phyloP scores from a whole-genome alignment of 2,329 filamentous ascomycete genomes.

The Penicillium italicum region DNA sequence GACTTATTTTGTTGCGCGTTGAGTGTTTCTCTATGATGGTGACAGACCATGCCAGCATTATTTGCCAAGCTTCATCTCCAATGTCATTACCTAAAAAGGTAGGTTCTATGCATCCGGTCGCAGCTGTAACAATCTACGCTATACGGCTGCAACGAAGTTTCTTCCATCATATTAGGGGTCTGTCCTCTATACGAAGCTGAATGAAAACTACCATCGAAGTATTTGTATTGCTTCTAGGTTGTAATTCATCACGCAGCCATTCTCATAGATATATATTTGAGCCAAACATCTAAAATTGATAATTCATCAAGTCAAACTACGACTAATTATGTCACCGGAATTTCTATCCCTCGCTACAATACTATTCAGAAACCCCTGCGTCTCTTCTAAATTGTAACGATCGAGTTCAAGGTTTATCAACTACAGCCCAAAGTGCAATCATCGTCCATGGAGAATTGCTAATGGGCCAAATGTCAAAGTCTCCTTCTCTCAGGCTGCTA shows the following conservation, averaged over 20 bases:
- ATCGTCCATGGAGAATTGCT: constrained; percentile 26
- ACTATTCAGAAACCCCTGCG: too few species aligned
- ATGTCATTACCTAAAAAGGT: neutral
- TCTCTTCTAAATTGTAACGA: too few species aligned
- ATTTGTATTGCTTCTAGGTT: neutral
- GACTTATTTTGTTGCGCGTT: neutral
- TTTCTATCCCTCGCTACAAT: too few species aligned
- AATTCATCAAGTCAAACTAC: too few species aligned
- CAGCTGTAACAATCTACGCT: neutral
- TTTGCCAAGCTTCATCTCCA: neutral
- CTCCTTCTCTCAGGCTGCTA: neutral
- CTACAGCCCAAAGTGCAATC: neutral
- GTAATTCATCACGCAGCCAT: neutral
- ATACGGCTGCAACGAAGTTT: neutral
- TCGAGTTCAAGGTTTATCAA: neutral
- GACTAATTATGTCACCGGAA: neutral
- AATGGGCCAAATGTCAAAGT: neutral
- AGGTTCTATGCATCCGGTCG: neutral
- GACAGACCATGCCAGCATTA: neutral
- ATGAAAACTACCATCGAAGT: neutral
- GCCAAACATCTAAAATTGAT: neutral
- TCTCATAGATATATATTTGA: neutral
- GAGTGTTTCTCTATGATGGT: neutral
- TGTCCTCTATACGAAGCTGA: neutral
- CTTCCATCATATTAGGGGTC: too few species aligned